Evolutionary conservation across 148 eudicot species (phyloP).

Genomic region (Nepenthes mirabilis): DNA sequence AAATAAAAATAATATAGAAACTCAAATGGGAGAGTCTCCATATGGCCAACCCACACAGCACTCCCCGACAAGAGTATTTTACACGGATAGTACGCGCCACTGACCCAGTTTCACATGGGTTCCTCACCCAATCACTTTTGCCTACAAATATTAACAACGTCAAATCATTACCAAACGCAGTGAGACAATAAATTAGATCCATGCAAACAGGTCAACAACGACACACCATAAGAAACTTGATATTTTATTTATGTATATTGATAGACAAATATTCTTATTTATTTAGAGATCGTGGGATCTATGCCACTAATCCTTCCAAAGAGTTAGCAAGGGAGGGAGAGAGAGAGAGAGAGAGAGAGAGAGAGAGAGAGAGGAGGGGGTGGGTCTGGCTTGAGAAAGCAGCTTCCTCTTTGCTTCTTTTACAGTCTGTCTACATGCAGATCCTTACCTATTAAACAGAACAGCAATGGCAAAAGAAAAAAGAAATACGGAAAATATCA

Average conservation of each 20-base stretch:
- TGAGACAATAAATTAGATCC: not conserved
- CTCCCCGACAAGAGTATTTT: slow-evolving; percentile 14
- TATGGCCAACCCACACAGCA: not conserved
- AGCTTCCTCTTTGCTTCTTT: slow-evolving; percentile 22
- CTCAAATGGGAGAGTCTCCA: not conserved
- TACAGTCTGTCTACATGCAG: not conserved
- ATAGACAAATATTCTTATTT: too few species aligned
- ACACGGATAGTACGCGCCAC: slow-evolving; percentile 20
- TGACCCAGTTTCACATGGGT: slow-evolving; percentile 18
- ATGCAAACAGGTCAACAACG: not conserved
- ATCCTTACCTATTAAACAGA: not conserved
- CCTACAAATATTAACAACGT: not conserved
- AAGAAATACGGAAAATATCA: not conserved
- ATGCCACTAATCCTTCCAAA: slow-evolving; percentile 3
- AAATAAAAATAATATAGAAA: too few species aligned
- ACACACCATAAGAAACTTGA: not conserved
- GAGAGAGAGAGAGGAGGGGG: too few species aligned
- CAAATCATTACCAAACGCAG: not conserved
- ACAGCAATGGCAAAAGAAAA: slow-evolving; percentile 5
- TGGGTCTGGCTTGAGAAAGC: not conserved
- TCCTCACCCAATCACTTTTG: slow-evolving; percentile 4
- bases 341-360: too few species aligned
- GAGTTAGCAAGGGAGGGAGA: slow-evolving; percentile 2
- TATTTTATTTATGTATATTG: too few species aligned
- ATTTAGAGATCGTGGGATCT: not conserved